phyloP scores from a whole-genome alignment of 73 alveolate species.

The Tetrahymena elliotti region DNA sequence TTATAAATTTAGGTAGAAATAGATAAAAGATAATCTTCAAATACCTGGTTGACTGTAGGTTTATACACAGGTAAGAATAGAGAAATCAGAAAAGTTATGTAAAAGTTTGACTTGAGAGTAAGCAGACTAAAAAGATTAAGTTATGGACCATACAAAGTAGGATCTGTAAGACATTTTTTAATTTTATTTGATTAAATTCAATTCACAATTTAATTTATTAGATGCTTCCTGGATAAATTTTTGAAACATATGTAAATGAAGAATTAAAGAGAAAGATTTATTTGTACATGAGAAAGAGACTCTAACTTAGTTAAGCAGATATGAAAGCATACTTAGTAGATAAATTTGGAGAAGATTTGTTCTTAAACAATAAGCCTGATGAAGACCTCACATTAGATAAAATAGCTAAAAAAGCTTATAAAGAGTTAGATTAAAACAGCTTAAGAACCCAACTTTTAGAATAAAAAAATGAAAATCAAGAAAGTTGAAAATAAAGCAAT shows the following conservation, averaged over 20 bases:
- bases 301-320: neutral
- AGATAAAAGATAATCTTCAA: constrained; percentile 51
- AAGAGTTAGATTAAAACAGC: neutral
- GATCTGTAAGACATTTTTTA: constrained; percentile 40
- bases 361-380: neutral
- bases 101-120: constrained; percentile 64
- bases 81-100: constrained; percentile 77
- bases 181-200: constrained; percentile 16
- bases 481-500: neutral
- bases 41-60: constrained; percentile 73
- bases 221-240: constrained; percentile 37
- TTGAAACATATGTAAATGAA: constrained; percentile 28
- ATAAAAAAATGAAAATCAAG: neutral
- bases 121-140: constrained; percentile 58
- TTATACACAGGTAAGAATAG: constrained; percentile 61
- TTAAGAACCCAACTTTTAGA: neutral
- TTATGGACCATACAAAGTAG: constrained; percentile 74
- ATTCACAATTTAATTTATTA: constrained; percentile 24
- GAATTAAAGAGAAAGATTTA: constrained; percentile 31
- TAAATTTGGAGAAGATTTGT: neutral
- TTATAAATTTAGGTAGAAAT: constrained; percentile 35
- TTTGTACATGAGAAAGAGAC: constrained; percentile 18
- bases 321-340: neutral
- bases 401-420: neutral
- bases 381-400: neutral